A percentile compares a stretch with the other conserved stretches of the same genome.
These are phyloP conservation scores for Suhomyces taliae DNA, from an alignment of 1,139 yeast species.

Conservation along the genomic window DNA sequence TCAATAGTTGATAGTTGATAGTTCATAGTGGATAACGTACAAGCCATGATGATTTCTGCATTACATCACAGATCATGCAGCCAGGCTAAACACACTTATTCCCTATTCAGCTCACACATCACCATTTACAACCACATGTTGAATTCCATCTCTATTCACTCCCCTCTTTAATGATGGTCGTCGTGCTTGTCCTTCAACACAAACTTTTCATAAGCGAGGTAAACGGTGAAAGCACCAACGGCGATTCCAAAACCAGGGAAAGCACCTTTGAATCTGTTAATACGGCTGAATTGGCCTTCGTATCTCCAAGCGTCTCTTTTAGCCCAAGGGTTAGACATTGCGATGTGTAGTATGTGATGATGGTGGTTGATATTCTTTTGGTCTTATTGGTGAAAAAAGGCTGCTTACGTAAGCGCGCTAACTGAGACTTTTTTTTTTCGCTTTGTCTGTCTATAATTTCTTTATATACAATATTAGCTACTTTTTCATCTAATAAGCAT, in stretches of 20 bases:
- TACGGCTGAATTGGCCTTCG: slow-evolving; percentile 76
- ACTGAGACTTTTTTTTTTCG: background rate
- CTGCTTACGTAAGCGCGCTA: slow-evolving; percentile 5
- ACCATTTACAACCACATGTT: too few relatives aligned
- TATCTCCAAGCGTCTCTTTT: slow-evolving; percentile 91
- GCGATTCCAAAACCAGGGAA: slow-evolving; percentile 86
- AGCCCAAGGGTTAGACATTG: slow-evolving; percentile 45
- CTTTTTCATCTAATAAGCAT: background rate
- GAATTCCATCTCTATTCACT: too few relatives aligned
- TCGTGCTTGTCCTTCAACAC: slow-evolving; percentile 28
- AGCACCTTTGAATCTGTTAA: slow-evolving; percentile 68
- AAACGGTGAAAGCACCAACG: slow-evolving; percentile 69
- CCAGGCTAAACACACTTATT: too few relatives aligned
- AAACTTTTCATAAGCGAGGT: slow-evolving; percentile 63
- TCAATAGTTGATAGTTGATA: too few relatives aligned
- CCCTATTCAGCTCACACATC: too few relatives aligned
- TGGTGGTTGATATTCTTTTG: background rate
- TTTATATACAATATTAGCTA: background rate
- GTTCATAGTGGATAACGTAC: too few relatives aligned
- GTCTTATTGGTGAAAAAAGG: slow-evolving; percentile 10
- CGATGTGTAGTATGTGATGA: background rate
- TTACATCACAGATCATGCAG: too few relatives aligned
- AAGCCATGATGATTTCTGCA: too few relatives aligned
- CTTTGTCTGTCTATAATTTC: too few relatives aligned
- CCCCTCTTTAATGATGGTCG: slow-evolving; percentile 13